Conservation (phyloP, 2,329 filamentous ascomycete species). For the Aspergillus candidus region DNA sequence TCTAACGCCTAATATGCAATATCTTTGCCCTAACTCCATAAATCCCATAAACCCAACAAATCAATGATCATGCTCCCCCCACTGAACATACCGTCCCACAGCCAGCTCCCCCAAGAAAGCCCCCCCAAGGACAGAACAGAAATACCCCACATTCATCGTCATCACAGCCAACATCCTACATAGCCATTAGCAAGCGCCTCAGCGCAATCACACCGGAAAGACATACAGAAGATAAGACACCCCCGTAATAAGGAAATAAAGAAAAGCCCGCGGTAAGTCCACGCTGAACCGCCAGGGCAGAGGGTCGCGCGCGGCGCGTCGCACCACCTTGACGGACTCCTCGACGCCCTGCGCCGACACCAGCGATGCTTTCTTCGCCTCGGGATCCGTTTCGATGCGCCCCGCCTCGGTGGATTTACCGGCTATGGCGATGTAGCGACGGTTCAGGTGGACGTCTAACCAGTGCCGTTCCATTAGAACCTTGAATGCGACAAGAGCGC, state of each 20-base stretch:
- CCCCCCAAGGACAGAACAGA: constrained; percentile 69
- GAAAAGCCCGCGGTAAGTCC: constrained; percentile 64
- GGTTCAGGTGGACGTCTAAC: constrained; percentile 63
- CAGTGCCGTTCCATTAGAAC: constrained; percentile 55
- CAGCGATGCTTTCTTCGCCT: constrained; percentile 60
- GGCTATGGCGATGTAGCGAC: constrained; percentile 69
- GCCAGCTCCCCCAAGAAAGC: constrained; percentile 81
- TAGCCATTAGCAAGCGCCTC: background rate
- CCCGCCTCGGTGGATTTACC: constrained; percentile 57
- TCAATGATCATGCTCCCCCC: constrained; percentile 28
- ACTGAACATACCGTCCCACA: constrained; percentile 61
- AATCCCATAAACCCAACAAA: background rate
- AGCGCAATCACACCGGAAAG: background rate
- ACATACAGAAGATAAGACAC: constrained; percentile 82
- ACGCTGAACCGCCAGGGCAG: constrained; percentile 76
- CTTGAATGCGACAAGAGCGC: constrained; percentile 66
- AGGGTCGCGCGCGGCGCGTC: constrained; percentile 45
- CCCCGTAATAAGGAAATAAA: constrained; percentile 67
- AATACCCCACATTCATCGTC: constrained; percentile 83
- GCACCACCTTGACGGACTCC: constrained; percentile 70
- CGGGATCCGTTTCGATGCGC: constrained; percentile 52
- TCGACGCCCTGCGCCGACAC: constrained; percentile 70
- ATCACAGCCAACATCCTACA: constrained; percentile 84
- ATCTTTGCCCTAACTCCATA: too few species aligned
- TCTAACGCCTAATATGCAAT: too few species aligned